Evolutionary conservation across 1,284 basidiomycete species (phyloP).

Genomic region (Schizopora paradoxa): DNA sequence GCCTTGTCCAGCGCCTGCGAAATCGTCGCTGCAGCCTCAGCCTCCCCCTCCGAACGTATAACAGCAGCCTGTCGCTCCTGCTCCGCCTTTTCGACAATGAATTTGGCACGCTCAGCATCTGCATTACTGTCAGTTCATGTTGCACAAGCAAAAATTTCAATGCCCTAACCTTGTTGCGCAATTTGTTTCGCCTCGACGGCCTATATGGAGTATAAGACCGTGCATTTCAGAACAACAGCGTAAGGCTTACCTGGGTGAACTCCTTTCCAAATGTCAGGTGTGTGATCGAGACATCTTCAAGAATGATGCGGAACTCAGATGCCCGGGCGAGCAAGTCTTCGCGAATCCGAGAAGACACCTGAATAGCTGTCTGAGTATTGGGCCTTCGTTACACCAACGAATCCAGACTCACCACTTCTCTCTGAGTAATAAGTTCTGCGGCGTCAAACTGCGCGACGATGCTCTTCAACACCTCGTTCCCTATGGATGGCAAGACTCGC

Average conservation of each 20-base stretch:
- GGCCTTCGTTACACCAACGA: neutral
- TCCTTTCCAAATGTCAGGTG: constrained; percentile 78
- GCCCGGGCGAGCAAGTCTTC: constrained; percentile 92
- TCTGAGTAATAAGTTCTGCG: constrained; percentile 90
- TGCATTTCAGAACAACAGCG: constrained; percentile 20
- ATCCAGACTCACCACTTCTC: constrained; percentile 60
- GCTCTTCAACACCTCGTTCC: constrained; percentile 96
- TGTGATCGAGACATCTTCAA: constrained; percentile 98
- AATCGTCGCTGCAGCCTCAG: constrained; percentile 93
- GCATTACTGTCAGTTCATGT: constrained; percentile 11
- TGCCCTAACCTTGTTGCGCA: constrained; percentile 77
- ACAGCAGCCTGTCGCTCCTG: constrained; percentile 99
- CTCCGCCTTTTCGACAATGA: constrained; percentile 98
- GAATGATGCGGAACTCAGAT: constrained; percentile 91
- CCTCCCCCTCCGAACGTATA: constrained; percentile 97
- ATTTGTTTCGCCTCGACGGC: constrained; percentile 99
- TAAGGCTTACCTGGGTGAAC: constrained; percentile 18
- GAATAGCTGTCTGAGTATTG: constrained; percentile 5
- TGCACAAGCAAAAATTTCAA: constrained; percentile 1
- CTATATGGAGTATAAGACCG: constrained; percentile 69
- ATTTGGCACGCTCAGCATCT: constrained; percentile 98
- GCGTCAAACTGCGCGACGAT: constrained; percentile 99
- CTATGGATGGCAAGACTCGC: constrained; percentile 88
- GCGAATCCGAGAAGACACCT: constrained; percentile 92
- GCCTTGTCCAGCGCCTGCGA: constrained; percentile 90